Conservation (phyloP, 2,329 filamentous ascomycete species). For the Curvularia verruculosa region DNA sequence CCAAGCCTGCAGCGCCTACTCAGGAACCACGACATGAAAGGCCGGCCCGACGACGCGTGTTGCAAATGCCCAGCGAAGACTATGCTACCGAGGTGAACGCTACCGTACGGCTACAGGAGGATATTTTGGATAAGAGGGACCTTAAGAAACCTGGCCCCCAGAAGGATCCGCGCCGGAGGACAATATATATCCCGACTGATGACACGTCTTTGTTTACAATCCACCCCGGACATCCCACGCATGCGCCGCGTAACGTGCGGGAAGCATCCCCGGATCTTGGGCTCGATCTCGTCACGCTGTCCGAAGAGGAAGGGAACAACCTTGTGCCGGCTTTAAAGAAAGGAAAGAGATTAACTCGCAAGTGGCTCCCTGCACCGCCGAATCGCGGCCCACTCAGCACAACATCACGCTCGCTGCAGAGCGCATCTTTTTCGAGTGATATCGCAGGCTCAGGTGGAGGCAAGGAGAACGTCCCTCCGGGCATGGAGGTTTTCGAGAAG, state of each 20-base stretch:
- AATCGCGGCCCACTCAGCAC: slow-evolving; percentile 59
- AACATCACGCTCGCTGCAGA: slow-evolving; percentile 49
- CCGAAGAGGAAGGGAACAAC: slow-evolving; percentile 46
- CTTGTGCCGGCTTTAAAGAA: slow-evolving; percentile 41
- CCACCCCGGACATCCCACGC: slow-evolving; percentile 53
- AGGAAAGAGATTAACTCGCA: slow-evolving; percentile 44
- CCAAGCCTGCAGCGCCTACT: slow-evolving; percentile 27
- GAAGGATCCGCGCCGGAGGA: slow-evolving; percentile 55
- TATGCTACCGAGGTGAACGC: slow-evolving; percentile 33
- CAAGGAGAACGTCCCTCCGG: slow-evolving; percentile 68
- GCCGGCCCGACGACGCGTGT: slow-evolving; percentile 46
- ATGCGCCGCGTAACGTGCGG: slow-evolving; percentile 34
- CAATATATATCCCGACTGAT: slow-evolving; percentile 59
- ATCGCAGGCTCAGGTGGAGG: slow-evolving; percentile 61
- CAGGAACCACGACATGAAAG: slow-evolving; percentile 32
- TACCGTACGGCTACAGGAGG: slow-evolving; percentile 40
- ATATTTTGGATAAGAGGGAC: slow-evolving; percentile 40
- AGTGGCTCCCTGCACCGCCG: slow-evolving; percentile 54
- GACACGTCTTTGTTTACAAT: slow-evolving; percentile 60
- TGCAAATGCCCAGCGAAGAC: slow-evolving; percentile 40
- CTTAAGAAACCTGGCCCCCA: slow-evolving; percentile 37
- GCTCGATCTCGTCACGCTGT: slow-evolving; percentile 47
- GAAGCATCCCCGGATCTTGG: slow-evolving; percentile 47
- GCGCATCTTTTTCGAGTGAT: slow-evolving; percentile 51
- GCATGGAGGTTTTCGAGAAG: slow-evolving; percentile 38